phyloP scores from a whole-genome alignment of 2,329 filamentous ascomycete species.

The Juglanconis oblonga region DNA sequence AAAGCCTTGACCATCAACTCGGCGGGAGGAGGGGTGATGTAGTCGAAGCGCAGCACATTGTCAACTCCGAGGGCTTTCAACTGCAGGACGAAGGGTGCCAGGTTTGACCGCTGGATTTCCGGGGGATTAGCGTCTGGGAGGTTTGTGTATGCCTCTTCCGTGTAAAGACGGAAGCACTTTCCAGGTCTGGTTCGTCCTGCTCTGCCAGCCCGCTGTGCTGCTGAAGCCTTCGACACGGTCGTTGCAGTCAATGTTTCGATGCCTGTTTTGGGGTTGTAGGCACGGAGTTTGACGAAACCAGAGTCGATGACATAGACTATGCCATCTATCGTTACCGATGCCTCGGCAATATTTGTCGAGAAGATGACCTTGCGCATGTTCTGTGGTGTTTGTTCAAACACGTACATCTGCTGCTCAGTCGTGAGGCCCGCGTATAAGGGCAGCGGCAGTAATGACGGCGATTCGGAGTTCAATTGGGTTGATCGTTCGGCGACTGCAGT shows the following conservation, averaged over 20 bases:
- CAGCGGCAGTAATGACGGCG: slow-evolving; percentile 63
- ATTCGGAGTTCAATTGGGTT: slow-evolving; percentile 56
- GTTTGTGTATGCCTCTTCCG: slow-evolving; percentile 65
- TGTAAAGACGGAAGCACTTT: slow-evolving; percentile 93
- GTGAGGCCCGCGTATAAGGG: slow-evolving; percentile 87
- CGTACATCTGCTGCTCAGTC: slow-evolving; percentile 89
- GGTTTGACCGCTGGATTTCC: slow-evolving; percentile 88
- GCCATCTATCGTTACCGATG: slow-evolving; percentile 89
- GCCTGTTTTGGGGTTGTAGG: slow-evolving; percentile 78
- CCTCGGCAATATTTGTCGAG: slow-evolving; percentile 94
- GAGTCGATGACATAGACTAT: slow-evolving; percentile 89
- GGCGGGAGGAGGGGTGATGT: slow-evolving; percentile 79
- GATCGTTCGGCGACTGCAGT: slow-evolving; percentile 74
- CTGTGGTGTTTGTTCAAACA: slow-evolving; percentile 80
- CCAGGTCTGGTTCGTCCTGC: slow-evolving; percentile 86
- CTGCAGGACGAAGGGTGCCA: slow-evolving; percentile 84
- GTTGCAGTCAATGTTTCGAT: slow-evolving; percentile 85
- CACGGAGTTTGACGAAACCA: slow-evolving; percentile 86
- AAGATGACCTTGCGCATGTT: slow-evolving; percentile 89
- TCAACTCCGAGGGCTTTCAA: slow-evolving; percentile 94
- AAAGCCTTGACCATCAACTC: slow-evolving; percentile 82
- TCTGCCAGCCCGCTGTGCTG: slow-evolving; percentile 85
- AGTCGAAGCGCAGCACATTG: slow-evolving; percentile 88
- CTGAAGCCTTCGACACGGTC: slow-evolving; percentile 84
- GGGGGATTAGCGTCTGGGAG: slow-evolving; percentile 75